These are phyloP conservation scores for Crepidotus variabilis DNA, from an alignment of 768 basidiomycete species.

Conservation along the genomic window DNA sequence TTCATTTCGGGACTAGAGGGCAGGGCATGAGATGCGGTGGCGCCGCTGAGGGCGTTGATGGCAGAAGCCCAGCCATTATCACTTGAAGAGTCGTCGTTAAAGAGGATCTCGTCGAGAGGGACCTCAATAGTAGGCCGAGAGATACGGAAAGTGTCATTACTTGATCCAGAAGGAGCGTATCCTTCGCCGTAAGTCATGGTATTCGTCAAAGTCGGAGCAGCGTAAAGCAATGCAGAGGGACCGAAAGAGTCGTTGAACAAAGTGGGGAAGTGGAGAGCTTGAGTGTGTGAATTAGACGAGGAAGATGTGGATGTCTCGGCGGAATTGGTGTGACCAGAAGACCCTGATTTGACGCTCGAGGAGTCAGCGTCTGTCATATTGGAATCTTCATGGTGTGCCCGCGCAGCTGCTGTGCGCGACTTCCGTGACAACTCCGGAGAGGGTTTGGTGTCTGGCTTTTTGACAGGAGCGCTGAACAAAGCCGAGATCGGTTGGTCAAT, in stretches of 20 bases:
- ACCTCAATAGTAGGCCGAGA: constrained; percentile 80
- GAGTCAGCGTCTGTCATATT: constrained; percentile 24
- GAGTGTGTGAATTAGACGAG: constrained; percentile 14
- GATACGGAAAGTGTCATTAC: constrained; percentile 56
- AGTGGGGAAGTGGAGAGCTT: constrained; percentile 64
- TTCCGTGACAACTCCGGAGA: constrained; percentile 61
- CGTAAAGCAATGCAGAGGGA: constrained; percentile 69
- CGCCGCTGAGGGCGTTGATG: constrained; percentile 9
- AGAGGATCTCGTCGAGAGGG: constrained; percentile 78
- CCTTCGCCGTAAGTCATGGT: constrained; percentile 79
- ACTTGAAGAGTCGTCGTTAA: constrained; percentile 34
- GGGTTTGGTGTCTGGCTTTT: constrained; percentile 66
- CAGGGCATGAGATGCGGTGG: constrained; percentile 7
- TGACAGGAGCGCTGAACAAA: constrained; percentile 42
- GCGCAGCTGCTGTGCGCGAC: constrained; percentile 26
- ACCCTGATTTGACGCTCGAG: constrained; percentile 20
- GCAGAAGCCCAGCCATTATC: constrained; percentile 18
- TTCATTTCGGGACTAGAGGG: constrained; percentile 4
- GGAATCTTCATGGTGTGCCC: constrained; percentile 26
- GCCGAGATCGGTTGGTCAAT: constrained; percentile 62
- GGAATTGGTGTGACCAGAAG: constrained; percentile 18
- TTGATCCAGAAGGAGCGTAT: constrained; percentile 39
- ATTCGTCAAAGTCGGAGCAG: constrained; percentile 63
- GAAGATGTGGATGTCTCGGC: constrained; percentile 2
- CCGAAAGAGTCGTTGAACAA: constrained; percentile 75